phyloP scores from a whole-genome alignment of 108 stramenopile species.

The Cyclotella cryptica region DNA sequence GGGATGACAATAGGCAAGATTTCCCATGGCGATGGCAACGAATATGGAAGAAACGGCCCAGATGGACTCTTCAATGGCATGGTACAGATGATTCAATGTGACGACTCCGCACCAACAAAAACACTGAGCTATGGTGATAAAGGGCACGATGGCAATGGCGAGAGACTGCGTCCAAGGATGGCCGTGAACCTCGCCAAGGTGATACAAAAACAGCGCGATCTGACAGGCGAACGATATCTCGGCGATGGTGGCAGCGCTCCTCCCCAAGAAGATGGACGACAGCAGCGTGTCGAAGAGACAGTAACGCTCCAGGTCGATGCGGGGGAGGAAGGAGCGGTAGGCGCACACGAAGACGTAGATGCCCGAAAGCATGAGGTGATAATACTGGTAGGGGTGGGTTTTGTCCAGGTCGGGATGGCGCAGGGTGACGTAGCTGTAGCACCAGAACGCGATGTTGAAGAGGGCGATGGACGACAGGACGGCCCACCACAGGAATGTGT shows the following conservation, averaged over 20 bases:
- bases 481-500: conserved; percentile 38
- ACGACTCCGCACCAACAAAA: conserved; percentile 56
- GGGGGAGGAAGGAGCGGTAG: conserved; percentile 48
- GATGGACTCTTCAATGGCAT: conserved; percentile 55
- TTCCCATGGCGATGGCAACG: conserved; percentile 20
- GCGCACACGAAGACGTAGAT: conserved; percentile 51
- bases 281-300: conserved; percentile 46
- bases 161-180: conserved; percentile 24
- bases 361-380: conserved; percentile 46
- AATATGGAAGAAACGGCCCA: conserved; percentile 38
- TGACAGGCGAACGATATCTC: conserved; percentile 38
- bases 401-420: neutral
- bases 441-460: conserved; percentile 33
- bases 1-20: conserved; percentile 20
- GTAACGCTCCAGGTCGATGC: conserved; percentile 52
- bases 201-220: conserved; percentile 40
- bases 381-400: conserved; percentile 25
- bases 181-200: conserved; percentile 34
- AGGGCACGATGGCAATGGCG: conserved; percentile 22
- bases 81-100: conserved; percentile 44
- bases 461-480: conserved; percentile 17
- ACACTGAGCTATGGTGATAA: conserved; percentile 35
- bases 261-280: conserved; percentile 49
- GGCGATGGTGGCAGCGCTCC: conserved; percentile 43
- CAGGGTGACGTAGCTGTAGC: conserved; percentile 32